Base-by-base conservation (phyloP, 1,284 basidiomycete species). In the Fomes fomentarius region DNA sequence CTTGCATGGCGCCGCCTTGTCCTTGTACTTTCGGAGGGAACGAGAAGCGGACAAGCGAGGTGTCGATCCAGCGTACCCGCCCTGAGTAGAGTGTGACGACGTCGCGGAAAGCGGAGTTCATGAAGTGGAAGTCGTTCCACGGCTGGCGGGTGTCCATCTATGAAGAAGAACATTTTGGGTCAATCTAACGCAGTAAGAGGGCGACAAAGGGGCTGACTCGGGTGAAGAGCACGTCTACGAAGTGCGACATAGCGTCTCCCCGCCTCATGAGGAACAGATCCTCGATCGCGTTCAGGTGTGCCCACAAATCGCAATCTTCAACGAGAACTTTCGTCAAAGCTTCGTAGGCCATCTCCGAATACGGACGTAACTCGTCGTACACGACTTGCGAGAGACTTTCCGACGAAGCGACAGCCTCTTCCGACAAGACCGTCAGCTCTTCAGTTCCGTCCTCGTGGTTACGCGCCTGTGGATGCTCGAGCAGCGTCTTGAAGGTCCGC, bases 51-150 rank as follows among this genome's bases (percentile, higher is more conserved):
- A 94, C 82, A 7, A 90, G 83, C 1, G 85, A 78, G 0, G 85
- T 69, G 47, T 92, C 84, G 53, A 94, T 82, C 84, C 85, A 89
- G 51, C 74, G 71, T 15, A 75, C 70, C 1, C 69, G 64, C 8
- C 74, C 71, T 1, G 53, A 33, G 39, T 49, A 47, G 11, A 79
- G 72, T 57, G 84, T 80, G 31, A 88, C 76, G 12, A 85, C 76
- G 54, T 93, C 89, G 14, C 78, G 77, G 61, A 94, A 88, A 6
- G 87, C 83, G 31, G 83, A 85, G 60, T 94, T 94, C 39, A 95
- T 72, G 64, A 89, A 87, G 69, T 94, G 92, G 67, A 91, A 93
- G 68, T 94, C 92, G 33, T 75, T 78, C 93, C 93, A 95, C 15
- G 76, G 69, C 62, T 87, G 84, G 39, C 78, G 74, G 8, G 72